Percentiles rank a stretch among this genome's conserved stretches.
Conservation (phyloP, 495 filamentous ascomycete species). For the Articulospora tetracladia region DNA sequence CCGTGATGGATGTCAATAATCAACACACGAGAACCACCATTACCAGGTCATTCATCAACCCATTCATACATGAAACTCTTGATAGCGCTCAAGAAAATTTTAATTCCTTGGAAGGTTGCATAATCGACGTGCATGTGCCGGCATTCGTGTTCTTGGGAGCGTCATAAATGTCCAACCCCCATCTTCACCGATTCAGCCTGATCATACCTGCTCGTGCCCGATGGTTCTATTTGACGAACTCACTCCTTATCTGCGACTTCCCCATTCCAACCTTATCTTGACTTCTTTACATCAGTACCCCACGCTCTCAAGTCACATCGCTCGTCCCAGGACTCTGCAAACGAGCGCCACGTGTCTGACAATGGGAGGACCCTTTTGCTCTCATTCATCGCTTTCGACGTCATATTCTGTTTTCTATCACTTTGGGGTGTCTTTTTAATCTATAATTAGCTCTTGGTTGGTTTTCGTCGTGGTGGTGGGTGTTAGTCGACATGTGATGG, state of each 20-base stretch:
- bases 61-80: no score
- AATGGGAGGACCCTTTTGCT: neutral
- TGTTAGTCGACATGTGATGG: neutral
- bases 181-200: neutral
- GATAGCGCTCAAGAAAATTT: no score
- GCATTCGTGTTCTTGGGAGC: neutral
- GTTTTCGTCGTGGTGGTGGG: neutral
- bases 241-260: neutral
- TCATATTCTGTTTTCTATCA: neutral
- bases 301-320: neutral
- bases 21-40: neutral
- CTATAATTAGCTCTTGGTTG: neutral
- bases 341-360: neutral
- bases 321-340: neutral
- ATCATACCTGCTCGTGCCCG: no score
- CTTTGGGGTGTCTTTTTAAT: neutral
- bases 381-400: neutral
- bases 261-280: neutral
- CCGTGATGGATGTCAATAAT: no score
- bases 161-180: neutral
- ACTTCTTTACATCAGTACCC: neutral
- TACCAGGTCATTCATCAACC: neutral
- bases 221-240: neutral
- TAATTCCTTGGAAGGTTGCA: no score
- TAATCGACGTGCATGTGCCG: neutral